Percentiles rank a stretch among this genome's conserved stretches.
phyloP scores from a whole-genome alignment of 73 alveolate species.

The Stentor roeselii region DNA sequence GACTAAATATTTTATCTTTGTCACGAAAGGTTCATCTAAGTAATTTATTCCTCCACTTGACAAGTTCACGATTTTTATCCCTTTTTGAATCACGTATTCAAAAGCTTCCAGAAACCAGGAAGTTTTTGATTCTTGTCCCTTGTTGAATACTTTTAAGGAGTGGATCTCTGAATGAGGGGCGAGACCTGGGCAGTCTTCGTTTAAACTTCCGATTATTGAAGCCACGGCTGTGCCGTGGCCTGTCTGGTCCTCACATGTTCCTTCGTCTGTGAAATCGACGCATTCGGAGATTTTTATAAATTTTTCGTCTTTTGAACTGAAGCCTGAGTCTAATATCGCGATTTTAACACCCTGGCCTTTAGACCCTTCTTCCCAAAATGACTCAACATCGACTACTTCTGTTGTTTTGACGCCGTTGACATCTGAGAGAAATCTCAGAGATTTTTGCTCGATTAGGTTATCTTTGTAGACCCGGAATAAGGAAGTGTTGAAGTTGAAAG shows the following conservation, averaged over 20 bases:
- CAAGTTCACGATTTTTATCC: conserved; percentile 43
- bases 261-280: conserved; percentile 40
- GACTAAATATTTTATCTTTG: conserved; percentile 46
- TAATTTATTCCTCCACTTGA: conserved; percentile 58
- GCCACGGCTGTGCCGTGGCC: conserved; percentile 64
- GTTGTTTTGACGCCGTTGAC: background rate
- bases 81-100: conserved; percentile 40
- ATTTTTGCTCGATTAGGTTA: background rate
- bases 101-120: conserved; percentile 61
- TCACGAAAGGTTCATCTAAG: conserved; percentile 45
- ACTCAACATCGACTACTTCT: background rate
- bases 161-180: conserved; percentile 59
- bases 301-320: background rate
- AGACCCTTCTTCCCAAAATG: conserved; percentile 22
- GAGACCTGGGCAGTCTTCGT: conserved; percentile 48
- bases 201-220: conserved; percentile 34
- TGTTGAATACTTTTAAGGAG: conserved; percentile 45
- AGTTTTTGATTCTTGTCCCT: conserved; percentile 38
- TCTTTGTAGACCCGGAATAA: background rate
- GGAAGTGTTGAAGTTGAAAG: background rate
- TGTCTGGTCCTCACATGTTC: conserved; percentile 21
- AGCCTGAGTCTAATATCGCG: conserved; percentile 53
- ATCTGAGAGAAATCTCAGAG: background rate
- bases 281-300: conserved; percentile 1
- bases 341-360: conserved; percentile 57